Conservation (phyloP, 108 stramenopile genomes). For the Cyclostephanos tholiformis region DNA sequence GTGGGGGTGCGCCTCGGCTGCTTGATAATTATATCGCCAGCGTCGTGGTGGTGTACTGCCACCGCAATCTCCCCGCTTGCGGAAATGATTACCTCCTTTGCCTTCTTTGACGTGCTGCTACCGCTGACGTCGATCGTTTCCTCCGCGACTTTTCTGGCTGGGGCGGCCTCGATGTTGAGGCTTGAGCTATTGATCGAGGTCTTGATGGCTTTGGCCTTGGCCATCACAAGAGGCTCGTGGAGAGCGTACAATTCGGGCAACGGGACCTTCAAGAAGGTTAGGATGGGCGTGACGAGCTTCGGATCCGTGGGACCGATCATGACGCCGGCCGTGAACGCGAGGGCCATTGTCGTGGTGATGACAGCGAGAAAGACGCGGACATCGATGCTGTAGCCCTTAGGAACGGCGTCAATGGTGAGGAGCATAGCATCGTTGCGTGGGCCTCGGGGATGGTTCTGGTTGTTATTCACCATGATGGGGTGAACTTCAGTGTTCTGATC, state of each 20-base stretch:
- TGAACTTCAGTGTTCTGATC: background rate
- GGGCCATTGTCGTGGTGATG: conserved; percentile 74
- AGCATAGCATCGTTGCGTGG: conserved; percentile 6
- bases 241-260: conserved; percentile 13
- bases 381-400: conserved; percentile 51
- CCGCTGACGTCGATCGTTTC: conserved; percentile 1
- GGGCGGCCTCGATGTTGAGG: conserved; percentile 12
- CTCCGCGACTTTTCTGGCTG: conserved; percentile 14
- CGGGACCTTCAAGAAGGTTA: conserved; percentile 24
- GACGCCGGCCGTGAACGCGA: conserved; percentile 72
- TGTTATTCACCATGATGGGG: background rate
- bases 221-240: background rate
- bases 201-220: background rate
- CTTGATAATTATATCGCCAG: conserved; percentile 27
- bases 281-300: conserved; percentile 27
- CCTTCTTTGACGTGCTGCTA: conserved; percentile 34
- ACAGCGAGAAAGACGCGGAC: conserved; percentile 73
- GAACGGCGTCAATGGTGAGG: conserved; percentile 14
- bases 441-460: background rate
- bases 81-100: conserved; percentile 23
- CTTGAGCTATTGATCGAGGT: conserved; percentile 7
- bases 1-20: conserved; percentile 41
- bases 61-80: conserved; percentile 5
- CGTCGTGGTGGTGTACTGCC: conserved; percentile 4
- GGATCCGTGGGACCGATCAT: conserved; percentile 62